These are phyloP conservation scores for Tolypocladium pustulatum DNA, from an alignment of 2,329 filamentous ascomycete genomes.

Conservation along the genomic window DNA sequence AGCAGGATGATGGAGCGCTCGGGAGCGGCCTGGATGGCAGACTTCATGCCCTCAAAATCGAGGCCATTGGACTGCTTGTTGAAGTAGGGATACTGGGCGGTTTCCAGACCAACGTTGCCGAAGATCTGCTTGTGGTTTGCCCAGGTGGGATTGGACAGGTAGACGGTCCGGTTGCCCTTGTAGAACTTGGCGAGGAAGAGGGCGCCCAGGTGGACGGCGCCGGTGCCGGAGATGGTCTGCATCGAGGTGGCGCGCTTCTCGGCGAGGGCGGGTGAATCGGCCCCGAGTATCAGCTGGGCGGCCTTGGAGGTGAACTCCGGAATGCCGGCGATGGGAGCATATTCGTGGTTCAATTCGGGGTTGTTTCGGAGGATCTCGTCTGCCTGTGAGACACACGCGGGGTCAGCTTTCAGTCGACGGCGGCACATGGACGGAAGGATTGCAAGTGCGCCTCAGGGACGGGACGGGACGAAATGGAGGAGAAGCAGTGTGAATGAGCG, in stretches of 20 bases:
- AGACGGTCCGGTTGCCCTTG: slow-evolving; percentile 62
- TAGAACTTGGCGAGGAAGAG: slow-evolving; percentile 94
- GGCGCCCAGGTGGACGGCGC: slow-evolving; percentile 84
- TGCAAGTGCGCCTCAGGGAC: slow-evolving; percentile 5
- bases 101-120: slow-evolving; percentile 69
- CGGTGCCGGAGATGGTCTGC: slow-evolving; percentile 95
- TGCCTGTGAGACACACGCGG: slow-evolving; percentile 47
- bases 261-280: slow-evolving; percentile 66
- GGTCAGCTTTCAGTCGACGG: background rate
- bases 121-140: slow-evolving; percentile 99
- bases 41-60: slow-evolving; percentile 83
- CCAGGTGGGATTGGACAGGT: slow-evolving; percentile 94
- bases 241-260: slow-evolving; percentile 75
- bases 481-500: background rate
- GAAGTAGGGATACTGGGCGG: slow-evolving; percentile 90
- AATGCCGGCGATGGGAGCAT: slow-evolving; percentile 89
- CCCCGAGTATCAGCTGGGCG: slow-evolving; percentile 79
- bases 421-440: background rate
- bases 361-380: slow-evolving; percentile 83
- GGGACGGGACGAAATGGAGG: background rate
- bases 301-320: slow-evolving; percentile 79
- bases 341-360: slow-evolving; percentile 92
- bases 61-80: slow-evolving; percentile 78
- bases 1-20: slow-evolving; percentile 78
- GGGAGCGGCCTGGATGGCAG: slow-evolving; percentile 58